Evolutionary conservation across 2,329 filamentous ascomycete genomes (phyloP), one percentile per base, ranked within the genome.

Genomic region (Graphium sp.): DNA sequence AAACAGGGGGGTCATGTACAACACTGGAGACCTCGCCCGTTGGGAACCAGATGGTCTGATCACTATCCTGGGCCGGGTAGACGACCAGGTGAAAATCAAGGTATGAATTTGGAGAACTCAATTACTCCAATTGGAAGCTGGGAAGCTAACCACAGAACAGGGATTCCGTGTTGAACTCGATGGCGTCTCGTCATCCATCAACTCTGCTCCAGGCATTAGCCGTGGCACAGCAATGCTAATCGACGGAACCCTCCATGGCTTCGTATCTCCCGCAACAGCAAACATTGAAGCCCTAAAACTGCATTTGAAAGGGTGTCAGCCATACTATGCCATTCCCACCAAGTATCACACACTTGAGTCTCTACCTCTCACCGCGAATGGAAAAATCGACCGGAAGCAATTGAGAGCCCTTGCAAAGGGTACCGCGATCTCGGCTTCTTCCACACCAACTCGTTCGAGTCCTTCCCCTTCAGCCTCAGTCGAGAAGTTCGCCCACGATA

Each of bases 71-170:
- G 66, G 68, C 4, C 58, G 67, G 20, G 53, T 53, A n/a, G 68
- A 74, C 37, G 66, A 72, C 34, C 68, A 73, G 40, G 61, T 73
- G 34, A 73, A 73, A 45, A 57, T 73, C 40, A 67, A 69, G 47
- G 56, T 58, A 42, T 28, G 38, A 18, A 8, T 13, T 11, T 11
- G 9, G 6, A 11, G 13, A 29, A 5, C 14, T 23, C 17, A 18
- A 8, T 3, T 5, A 10, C 18, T 15, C 11, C 14, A 6, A n/a
- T 13, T 8, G 28, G 7, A 22, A n/a, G 12, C 12, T 15, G 5
- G 8, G n/a, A 16, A 9, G 21, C 21, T 33, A 18, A 31, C 22
- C 19, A n/a, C 28, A 20, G 23, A 27, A 24, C 29, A 53, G 55
- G 66, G 67, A 6, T 71, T 72, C 41, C 62, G 68, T 15, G 62